phyloP scores from a whole-genome alignment of 2,329 filamentous ascomycete genomes.

The Arthrobotrys entomopaga region DNA sequence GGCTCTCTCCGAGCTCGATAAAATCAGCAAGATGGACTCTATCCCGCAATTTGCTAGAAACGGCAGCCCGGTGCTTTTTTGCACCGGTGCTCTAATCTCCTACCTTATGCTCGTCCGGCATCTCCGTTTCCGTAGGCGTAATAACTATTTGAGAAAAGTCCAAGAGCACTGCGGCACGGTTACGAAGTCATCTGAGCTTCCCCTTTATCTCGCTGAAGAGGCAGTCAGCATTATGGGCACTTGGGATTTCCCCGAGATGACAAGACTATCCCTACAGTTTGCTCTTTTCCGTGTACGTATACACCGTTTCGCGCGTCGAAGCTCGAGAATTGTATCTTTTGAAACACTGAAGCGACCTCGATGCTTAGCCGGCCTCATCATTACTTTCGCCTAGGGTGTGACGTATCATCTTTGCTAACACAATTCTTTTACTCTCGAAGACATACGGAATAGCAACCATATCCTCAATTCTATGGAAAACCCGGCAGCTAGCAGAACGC shows the following conservation, averaged over 20 bases:
- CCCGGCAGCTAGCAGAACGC: conserved; percentile 65
- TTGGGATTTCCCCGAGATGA: conserved; percentile 69
- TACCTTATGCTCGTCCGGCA: conserved; percentile 52
- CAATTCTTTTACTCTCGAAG: conserved; percentile 57
- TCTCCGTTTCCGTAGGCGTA: conserved; percentile 52
- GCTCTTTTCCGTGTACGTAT: conserved; percentile 68
- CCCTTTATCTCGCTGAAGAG: conserved; percentile 65
- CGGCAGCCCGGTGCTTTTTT: conserved; percentile 6
- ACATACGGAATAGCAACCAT: conserved; percentile 70
- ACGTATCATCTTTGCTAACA: background rate
- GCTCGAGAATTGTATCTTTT: no score
- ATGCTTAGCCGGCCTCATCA: no score
- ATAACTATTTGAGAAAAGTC: conserved; percentile 39
- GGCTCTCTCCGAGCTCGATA: background rate
- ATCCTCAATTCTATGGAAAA: conserved; percentile 65
- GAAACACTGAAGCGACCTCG: no score
- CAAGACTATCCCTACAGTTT: conserved; percentile 68
- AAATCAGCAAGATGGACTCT: background rate
- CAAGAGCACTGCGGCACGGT: conserved; percentile 50
- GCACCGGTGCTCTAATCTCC: conserved; percentile 11
- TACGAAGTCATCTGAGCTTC: conserved; percentile 44
- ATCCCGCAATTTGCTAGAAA: conserved; percentile 5
- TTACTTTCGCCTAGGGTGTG: no score
- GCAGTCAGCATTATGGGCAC: conserved; percentile 65
- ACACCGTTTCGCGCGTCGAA: no score